Base-by-base conservation (phyloP, 306 rosid genomes). In the Prunus mume region DNA sequence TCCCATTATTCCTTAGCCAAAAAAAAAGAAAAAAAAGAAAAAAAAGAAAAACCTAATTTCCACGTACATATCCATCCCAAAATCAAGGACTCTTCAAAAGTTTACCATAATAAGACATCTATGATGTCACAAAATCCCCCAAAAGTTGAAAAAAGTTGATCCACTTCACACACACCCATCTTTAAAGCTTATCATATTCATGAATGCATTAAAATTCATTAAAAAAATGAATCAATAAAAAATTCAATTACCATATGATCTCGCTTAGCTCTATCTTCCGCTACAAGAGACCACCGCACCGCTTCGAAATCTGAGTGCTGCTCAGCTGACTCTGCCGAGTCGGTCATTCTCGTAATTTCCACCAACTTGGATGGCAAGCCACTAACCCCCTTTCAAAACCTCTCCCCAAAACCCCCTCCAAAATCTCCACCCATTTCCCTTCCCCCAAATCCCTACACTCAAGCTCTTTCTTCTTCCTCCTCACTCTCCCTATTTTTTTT, bases 321-420 rank as follows among this genome's bases (percentile, higher is more conserved):
- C n/a, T 52, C n/a, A 17, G n/a, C 22, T 6, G 22, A 4, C 19
- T 17, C 17, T 49, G 52, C 17, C n/a, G 19, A 18, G 57, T 52
- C 10, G 22, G 11, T 52, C 3, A 12, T 28, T 30, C 38, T 5
- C 68, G 68, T 63, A 63, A 63, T 28, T 63, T 30, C 22, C 43
- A 9, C 46, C 68, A 63, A 28, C 68, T 63, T 28, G 68, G 14
- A 20, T 30, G 68, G 45, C 13, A 63, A 63, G 45, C 19, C 45
- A 63, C 68, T 27, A 30, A 10, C 45, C 68, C 68, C 30, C 68
- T 27, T 63, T 63, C 68, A 63, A 63, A 27, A 15, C 13, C 68
- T 30, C 68, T 63, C 68, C 68, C 72, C 63, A 51, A 75, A 75
- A 72, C 65, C 52, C 79, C 79, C 63, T 46, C 17, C 71, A 52